Evolutionary conservation across 1,139 yeast genomes (phyloP).

Genomic region (Taphrina sp.): DNA sequence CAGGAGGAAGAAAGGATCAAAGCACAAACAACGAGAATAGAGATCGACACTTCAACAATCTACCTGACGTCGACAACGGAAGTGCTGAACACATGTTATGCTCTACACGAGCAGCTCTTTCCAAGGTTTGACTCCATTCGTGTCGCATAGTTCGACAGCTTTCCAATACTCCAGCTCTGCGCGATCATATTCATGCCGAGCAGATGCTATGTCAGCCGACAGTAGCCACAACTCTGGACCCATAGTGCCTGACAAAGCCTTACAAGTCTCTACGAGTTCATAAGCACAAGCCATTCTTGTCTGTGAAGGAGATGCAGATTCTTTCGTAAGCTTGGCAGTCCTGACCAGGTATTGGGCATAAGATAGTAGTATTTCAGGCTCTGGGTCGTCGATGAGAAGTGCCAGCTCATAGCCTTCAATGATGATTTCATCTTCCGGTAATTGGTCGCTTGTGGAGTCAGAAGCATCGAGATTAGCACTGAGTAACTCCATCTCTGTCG

Average conservation of each 20-base stretch:
- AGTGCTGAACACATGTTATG: too few relatives aligned
- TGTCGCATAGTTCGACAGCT: slow-evolving; percentile 9
- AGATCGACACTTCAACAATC: too few relatives aligned
- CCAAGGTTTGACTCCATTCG: slow-evolving; percentile 5
- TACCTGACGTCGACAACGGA: too few relatives aligned
- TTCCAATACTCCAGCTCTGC: slow-evolving; percentile 21
- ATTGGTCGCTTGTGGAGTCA: background rate
- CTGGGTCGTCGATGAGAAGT: background rate
- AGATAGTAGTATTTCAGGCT: slow-evolving; percentile 1
- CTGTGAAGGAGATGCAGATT: too few relatives aligned
- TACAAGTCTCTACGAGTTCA: slow-evolving; percentile 11
- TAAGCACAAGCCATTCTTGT: slow-evolving; percentile 9
- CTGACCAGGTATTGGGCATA: slow-evolving; percentile 1
- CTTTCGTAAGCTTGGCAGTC: background rate
- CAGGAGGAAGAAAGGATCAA: too few relatives aligned
- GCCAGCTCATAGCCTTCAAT: slow-evolving; percentile 7
- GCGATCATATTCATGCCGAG: background rate
- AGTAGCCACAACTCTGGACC: slow-evolving; percentile 7
- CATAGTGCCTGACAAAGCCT: background rate
- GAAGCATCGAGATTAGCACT: background rate
- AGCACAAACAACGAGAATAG: too few relatives aligned
- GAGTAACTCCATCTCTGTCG: background rate
- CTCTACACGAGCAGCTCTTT: too few relatives aligned
- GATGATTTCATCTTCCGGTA: background rate
- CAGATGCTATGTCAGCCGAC: slow-evolving; percentile 4